phyloP scores from a whole-genome alignment of 228 moss, liverwort and hornwort species.

The Sphagnum magellanicum region DNA sequence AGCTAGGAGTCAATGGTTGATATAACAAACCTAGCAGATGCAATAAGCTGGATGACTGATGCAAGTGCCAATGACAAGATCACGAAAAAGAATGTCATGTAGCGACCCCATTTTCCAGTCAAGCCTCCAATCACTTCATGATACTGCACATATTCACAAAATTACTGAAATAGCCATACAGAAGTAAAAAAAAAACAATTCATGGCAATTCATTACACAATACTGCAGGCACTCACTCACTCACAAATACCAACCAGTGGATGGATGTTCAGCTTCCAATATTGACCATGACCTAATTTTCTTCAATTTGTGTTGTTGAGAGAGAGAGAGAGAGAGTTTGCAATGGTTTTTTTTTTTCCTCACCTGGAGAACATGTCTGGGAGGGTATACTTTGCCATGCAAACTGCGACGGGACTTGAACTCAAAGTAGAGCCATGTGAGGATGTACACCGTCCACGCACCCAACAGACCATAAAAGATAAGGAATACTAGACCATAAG shows the following conservation, averaged over 20 bases:
- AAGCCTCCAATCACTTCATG: constrained; percentile 67
- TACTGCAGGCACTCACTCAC: background rate
- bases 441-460: constrained; percentile 54
- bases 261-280: background rate
- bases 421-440: constrained; percentile 61
- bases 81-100: constrained; percentile 49
- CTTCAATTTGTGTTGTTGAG: background rate
- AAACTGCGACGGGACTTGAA: constrained; percentile 28
- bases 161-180: background rate
- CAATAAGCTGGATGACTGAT: constrained; percentile 60
- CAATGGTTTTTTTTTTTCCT: too few relatives aligned
- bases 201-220: background rate
- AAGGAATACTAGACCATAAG: constrained; percentile 22
- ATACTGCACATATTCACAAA: constrained; percentile 43
- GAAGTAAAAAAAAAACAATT: background rate
- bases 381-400: constrained; percentile 22
- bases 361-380: constrained; percentile 61
- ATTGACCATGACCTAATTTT: background rate
- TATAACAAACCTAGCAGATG: constrained; percentile 51
- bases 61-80: constrained; percentile 51
- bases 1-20: background rate
- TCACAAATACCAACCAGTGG: background rate
- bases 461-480: constrained; percentile 41
- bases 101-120: constrained; percentile 32
- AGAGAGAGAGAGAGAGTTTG: background rate